Conservation (phyloP, 495 filamentous ascomycete species). For the Penicillium odoratum region DNA sequence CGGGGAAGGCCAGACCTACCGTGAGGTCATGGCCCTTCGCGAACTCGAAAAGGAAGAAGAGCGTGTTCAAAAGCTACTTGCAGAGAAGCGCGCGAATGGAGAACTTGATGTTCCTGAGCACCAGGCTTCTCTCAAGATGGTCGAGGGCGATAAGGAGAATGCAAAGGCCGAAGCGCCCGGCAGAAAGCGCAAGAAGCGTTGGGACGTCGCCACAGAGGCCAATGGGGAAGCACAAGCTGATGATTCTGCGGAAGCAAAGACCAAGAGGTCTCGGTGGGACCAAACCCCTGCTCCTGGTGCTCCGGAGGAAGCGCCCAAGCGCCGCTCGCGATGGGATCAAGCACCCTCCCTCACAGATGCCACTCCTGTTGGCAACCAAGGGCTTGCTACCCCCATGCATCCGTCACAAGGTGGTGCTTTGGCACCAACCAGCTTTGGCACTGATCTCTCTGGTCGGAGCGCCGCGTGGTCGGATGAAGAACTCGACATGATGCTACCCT, state of each 20-base stretch:
- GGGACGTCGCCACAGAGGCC: slow-evolving; percentile 69
- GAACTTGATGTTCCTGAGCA: slow-evolving; percentile 59
- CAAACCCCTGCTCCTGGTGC: slow-evolving; percentile 68
- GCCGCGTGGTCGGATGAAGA: slow-evolving; percentile 88
- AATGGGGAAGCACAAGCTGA: slow-evolving; percentile 39
- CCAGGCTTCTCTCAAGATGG: slow-evolving; percentile 68
- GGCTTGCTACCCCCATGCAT: slow-evolving; percentile 83
- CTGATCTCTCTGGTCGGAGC: slow-evolving; percentile 76
- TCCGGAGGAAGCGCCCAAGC: slow-evolving; percentile 58
- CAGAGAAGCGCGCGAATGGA: slow-evolving; percentile 68
- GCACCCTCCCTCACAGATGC: slow-evolving; percentile 63
- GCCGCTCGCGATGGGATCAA: slow-evolving; percentile 86
- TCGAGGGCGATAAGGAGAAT: slow-evolving; percentile 68
- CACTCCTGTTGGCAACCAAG: slow-evolving; percentile 79
- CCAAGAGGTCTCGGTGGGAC: slow-evolving; percentile 88
- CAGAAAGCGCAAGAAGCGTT: slow-evolving; percentile 88
- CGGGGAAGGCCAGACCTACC: slow-evolving; percentile 75
- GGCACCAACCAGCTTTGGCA: slow-evolving; percentile 66
- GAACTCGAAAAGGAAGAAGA: slow-evolving; percentile 96
- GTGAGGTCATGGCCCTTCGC: slow-evolving; percentile 85
- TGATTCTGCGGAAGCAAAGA: slow-evolving; percentile 54
- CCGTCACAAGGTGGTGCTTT: slow-evolving; percentile 66
- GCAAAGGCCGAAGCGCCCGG: slow-evolving; percentile 62
- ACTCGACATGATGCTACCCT: slow-evolving; percentile 86
- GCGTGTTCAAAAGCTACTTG: slow-evolving; percentile 76